phyloP scores from a whole-genome alignment of 2,329 filamentous ascomycete genomes.

The Trichoderma atroviride region DNA sequence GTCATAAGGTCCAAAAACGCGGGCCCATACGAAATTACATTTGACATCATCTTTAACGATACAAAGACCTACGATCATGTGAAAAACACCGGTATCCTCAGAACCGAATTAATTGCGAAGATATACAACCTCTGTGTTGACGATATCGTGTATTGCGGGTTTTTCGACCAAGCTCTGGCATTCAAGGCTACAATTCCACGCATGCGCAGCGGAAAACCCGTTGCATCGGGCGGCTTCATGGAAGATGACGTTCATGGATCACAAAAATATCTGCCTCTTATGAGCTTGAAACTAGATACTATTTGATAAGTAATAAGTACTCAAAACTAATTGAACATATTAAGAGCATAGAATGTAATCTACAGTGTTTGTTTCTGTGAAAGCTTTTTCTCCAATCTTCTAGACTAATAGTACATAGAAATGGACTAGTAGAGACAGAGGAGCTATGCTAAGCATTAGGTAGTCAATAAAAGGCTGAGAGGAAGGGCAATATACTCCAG shows the following conservation, averaged over 20 bases:
- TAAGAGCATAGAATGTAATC: background rate
- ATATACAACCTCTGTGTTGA: background rate
- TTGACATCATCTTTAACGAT: background rate
- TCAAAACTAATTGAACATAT: background rate
- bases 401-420: no score
- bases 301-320: background rate
- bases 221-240: background rate
- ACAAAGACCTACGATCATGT: background rate
- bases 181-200: slow-evolving; percentile 49
- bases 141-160: slow-evolving; percentile 44
- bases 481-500: no score
- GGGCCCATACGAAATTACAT: background rate
- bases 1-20: background rate
- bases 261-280: background rate
- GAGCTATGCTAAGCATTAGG: no score
- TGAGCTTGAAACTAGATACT: background rate
- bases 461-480: no score
- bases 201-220: slow-evolving; percentile 11
- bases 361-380: no score
- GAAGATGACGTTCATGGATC: background rate
- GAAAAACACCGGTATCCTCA: background rate
- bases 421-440: no score
- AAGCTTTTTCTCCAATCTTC: no score
- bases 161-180: slow-evolving; percentile 50
- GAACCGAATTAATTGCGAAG: background rate